phyloP scores from a whole-genome alignment of 192 early-diverging fungal genomes.

The Backusella sp. region DNA sequence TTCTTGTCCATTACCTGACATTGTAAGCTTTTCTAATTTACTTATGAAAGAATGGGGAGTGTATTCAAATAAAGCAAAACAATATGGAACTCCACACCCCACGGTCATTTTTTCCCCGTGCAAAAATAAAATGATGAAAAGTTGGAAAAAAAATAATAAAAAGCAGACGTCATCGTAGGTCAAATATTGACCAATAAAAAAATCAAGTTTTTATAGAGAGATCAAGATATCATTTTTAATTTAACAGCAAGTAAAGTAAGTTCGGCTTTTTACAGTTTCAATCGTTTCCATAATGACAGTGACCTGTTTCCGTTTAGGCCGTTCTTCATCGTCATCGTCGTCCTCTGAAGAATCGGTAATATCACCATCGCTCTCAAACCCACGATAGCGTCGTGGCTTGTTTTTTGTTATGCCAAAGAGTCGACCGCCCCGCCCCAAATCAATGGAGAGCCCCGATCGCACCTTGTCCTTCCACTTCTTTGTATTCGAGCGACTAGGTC shows the following conservation, averaged over 20 bases:
- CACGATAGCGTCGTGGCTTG: not conserved
- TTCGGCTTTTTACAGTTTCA: constrained; percentile 25
- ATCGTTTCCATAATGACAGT: constrained; percentile 26
- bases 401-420: not conserved
- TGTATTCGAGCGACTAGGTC: not conserved
- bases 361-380: constrained; percentile 23
- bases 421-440: constrained; percentile 4
- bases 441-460: not conserved
- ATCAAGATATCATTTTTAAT: not conserved
- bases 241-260: constrained; percentile 34
- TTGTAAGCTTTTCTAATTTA: not conserved
- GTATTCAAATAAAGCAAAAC: constrained; percentile 1
- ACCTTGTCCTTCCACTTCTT: constrained; percentile 15
- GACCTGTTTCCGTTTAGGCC: not conserved
- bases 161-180: not conserved
- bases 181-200: too few relatives aligned
- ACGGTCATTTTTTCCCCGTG: not conserved
- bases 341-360: not conserved
- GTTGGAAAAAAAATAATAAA: not conserved
- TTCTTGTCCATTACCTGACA: constrained; percentile 1
- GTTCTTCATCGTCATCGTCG: not conserved
- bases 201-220: too few relatives aligned
- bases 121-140: not conserved
- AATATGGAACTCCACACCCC: not conserved
- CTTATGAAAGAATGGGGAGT: not conserved